Evolutionary conservation across 2,329 filamentous ascomycete genomes (phyloP).

Genomic region (Blastomyces percursus): DNA sequence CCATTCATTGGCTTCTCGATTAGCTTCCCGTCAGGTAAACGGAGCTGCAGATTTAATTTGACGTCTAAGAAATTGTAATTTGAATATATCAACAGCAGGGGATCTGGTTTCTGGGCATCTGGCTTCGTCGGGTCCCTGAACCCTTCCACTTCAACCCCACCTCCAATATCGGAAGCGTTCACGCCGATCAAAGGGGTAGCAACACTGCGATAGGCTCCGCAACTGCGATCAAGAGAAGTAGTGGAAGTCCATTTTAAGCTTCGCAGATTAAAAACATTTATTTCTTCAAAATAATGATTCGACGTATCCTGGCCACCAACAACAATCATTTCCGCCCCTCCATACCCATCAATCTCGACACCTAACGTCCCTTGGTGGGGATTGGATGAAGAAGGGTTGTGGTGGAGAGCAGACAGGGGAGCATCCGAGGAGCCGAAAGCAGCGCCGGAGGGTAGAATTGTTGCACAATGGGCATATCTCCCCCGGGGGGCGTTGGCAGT

Average conservation of each 20-base stretch:
- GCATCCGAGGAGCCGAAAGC: constrained; percentile 76
- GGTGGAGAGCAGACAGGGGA: constrained; percentile 73
- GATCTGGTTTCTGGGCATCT: constrained; percentile 22
- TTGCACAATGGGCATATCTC: constrained; percentile 91
- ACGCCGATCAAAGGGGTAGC: constrained; percentile 61
- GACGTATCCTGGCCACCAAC: constrained; percentile 92
- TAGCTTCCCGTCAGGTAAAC: constrained; percentile 70
- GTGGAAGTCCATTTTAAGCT: constrained; percentile 94
- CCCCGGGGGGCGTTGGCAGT: constrained; percentile 79
- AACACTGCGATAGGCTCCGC: constrained; percentile 91
- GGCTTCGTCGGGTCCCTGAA: constrained; percentile 26
- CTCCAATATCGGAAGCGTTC: constrained; percentile 35
- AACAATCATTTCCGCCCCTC: constrained; percentile 93
- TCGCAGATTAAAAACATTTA: constrained; percentile 93
- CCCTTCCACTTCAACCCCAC: constrained; percentile 29
- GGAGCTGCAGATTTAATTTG: constrained; percentile 85
- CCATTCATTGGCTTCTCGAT: constrained; percentile 76
- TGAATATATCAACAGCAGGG: constrained; percentile 88
- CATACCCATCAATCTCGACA: constrained; percentile 76
- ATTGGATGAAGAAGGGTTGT: constrained; percentile 73
- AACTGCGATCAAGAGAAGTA: constrained; percentile 75
- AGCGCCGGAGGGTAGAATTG: constrained; percentile 78
- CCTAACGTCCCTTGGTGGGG: constrained; percentile 82
- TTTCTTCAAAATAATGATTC: constrained; percentile 99
- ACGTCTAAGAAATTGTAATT: constrained; percentile 99